phyloP scores from a whole-genome alignment of 148 eudicot species.

The Diospyros lotus region DNA sequence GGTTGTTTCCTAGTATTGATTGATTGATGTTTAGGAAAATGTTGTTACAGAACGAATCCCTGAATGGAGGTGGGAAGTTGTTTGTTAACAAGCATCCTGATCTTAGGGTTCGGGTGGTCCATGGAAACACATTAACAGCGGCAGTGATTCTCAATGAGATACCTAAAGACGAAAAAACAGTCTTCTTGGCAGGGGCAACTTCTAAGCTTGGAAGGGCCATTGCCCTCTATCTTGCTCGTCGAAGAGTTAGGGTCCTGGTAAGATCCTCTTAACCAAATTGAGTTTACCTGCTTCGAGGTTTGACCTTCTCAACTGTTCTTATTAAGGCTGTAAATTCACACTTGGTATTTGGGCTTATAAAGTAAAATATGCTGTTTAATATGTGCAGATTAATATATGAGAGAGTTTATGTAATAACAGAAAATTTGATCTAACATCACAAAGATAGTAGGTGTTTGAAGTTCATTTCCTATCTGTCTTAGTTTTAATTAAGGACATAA shows the following conservation, averaged over 20 bases:
- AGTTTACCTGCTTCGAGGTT: too few species aligned
- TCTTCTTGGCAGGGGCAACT: slow-evolving; percentile 44
- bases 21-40: background rate
- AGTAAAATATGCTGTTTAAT: too few species aligned
- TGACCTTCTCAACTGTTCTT: too few species aligned
- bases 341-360: too few species aligned
- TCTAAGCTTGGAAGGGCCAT: slow-evolving; percentile 62
- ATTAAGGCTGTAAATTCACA: too few species aligned
- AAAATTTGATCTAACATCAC: background rate
- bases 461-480: background rate
- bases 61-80: slow-evolving; percentile 49
- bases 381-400: background rate
- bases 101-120: slow-evolving; percentile 46
- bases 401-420: background rate
- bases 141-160: slow-evolving; percentile 40
- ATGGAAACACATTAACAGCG: slow-evolving; percentile 57
- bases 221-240: slow-evolving; percentile 45
- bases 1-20: too few species aligned
- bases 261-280: background rate
- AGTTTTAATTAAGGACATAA: background rate
- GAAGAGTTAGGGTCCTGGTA: slow-evolving; percentile 44
- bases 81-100: slow-evolving; percentile 43
- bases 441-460: background rate
- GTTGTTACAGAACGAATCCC: slow-evolving; percentile 33
- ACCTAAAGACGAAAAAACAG: slow-evolving; percentile 27